phyloP scores from a whole-genome alignment of 108 stramenopile species.

The Schizochytrium sp. region DNA sequence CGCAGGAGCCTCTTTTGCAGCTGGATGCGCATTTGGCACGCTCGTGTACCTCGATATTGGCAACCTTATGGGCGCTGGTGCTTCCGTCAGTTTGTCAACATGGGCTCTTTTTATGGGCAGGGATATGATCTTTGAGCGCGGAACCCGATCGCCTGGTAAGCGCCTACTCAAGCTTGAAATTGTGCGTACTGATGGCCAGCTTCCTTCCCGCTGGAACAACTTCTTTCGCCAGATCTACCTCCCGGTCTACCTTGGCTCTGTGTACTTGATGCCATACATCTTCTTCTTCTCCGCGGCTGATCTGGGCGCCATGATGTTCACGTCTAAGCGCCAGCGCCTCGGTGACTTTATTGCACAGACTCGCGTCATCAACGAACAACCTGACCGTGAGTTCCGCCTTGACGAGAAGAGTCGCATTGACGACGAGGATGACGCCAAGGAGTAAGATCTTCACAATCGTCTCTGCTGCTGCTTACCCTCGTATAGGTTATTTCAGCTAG shows the following conservation, averaged over 20 bases:
- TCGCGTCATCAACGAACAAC: slow-evolving; percentile 36
- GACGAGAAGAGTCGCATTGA: neutral
- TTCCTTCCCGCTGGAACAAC: slow-evolving; percentile 53
- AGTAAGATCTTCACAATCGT: neutral
- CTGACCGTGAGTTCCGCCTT: slow-evolving; percentile 35
- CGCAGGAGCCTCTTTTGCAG: neutral
- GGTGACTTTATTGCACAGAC: slow-evolving; percentile 52
- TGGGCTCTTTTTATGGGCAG: slow-evolving; percentile 30
- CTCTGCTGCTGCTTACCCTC: too few species aligned
- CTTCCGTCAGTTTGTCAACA: neutral
- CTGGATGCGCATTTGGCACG: slow-evolving; percentile 37
- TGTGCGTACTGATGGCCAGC: slow-evolving; percentile 58
- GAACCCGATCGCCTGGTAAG: slow-evolving; percentile 55
- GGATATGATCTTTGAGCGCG: slow-evolving; percentile 55
- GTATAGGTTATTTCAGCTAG: too few species aligned
- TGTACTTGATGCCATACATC: neutral
- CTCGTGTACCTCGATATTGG: slow-evolving; percentile 47
- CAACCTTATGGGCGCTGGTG: slow-evolving; percentile 26
- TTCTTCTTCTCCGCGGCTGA: slow-evolving; percentile 30
- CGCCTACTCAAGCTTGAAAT: slow-evolving; percentile 57
- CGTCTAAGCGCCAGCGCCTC: slow-evolving; percentile 48
- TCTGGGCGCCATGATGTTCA: slow-evolving; percentile 33
- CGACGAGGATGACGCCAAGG: slow-evolving; percentile 55
- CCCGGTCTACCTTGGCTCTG: slow-evolving; percentile 12
- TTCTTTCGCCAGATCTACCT: slow-evolving; percentile 18